These are phyloP conservation scores for Sisymbrium altissimum DNA, from an alignment of 345 rosid genomes.

Conservation along the genomic window DNA sequence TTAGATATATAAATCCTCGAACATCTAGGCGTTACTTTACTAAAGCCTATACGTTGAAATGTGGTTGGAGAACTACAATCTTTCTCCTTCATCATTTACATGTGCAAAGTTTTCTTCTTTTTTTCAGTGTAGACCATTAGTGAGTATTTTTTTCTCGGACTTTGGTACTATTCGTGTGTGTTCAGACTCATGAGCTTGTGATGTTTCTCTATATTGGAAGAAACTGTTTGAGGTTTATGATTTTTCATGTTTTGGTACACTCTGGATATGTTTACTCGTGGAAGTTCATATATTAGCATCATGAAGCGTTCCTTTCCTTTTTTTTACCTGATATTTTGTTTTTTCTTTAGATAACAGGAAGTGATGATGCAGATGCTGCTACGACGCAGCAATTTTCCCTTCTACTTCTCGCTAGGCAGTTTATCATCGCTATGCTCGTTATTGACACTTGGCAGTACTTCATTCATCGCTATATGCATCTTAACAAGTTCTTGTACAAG, in stretches of 20 bases:
- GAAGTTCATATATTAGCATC: neutral
- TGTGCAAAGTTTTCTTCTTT: neutral
- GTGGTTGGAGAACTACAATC: neutral
- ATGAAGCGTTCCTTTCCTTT: neutral
- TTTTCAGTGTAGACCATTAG: neutral
- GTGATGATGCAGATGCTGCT: conserved; percentile 28
- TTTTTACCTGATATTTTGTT: neutral
- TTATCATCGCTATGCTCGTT: conserved; percentile 34
- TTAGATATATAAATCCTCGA: neutral
- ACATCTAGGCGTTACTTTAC: neutral
- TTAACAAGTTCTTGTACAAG: conserved; percentile 39
- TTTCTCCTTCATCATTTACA: neutral
- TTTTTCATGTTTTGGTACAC: neutral
- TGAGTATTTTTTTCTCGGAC: neutral
- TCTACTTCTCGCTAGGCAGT: conserved; percentile 25
- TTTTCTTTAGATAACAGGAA: conserved; percentile 29
- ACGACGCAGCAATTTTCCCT: conserved; percentile 21
- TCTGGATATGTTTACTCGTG: neutral
- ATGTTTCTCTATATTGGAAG: neutral
- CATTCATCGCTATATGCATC: conserved; percentile 38
- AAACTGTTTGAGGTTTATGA: neutral
- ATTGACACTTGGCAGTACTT: conserved; percentile 41
- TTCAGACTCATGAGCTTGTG: neutral
- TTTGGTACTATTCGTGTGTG: neutral
- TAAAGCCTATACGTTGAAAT: neutral